Evolutionary conservation across 805 yeast genomes (phyloP).

Genomic region (Wickerhamomyces mucosus): DNA sequence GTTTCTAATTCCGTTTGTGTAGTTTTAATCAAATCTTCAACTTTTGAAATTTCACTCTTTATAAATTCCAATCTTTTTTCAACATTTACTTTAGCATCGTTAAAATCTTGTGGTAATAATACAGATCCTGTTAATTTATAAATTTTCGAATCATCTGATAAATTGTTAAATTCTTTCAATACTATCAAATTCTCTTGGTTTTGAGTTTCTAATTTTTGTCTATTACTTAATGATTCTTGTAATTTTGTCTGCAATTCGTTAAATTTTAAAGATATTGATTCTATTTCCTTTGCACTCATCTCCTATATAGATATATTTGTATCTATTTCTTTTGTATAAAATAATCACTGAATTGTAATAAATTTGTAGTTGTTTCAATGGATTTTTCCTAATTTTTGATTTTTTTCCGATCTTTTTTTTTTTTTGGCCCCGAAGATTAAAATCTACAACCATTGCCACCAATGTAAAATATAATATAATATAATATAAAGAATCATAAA

Average conservation of each 20-base stretch:
- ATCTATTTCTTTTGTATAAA: conserved; percentile 1
- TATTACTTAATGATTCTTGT: conserved; percentile 49
- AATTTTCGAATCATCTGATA: conserved; percentile 64
- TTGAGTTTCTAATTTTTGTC: conserved; percentile 90
- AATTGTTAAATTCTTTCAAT: conserved; percentile 59
- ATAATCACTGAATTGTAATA: neutral
- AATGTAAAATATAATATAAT: too few relatives aligned
- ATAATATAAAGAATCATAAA: neutral
- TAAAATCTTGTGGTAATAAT: conserved; percentile 76
- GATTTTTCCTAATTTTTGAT: too few relatives aligned
- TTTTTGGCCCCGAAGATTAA: too few relatives aligned
- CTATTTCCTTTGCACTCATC: conserved; percentile 28
- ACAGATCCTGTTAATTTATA: conserved; percentile 91
- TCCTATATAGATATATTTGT: conserved; percentile 5
- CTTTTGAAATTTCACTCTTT: conserved; percentile 64
- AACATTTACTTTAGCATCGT: conserved; percentile 78
- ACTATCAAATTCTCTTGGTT: conserved; percentile 90
- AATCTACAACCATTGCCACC: too few relatives aligned
- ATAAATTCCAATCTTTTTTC: conserved; percentile 87
- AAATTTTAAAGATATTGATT: conserved; percentile 35
- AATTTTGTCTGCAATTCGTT: conserved; percentile 36
- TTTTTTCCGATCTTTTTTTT: too few relatives aligned
- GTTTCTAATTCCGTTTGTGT: conserved; percentile 48
- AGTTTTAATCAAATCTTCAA: conserved; percentile 58
- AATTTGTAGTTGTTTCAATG: too few relatives aligned